Evolutionary conservation across 495 filamentous ascomycete genomes (phyloP), one percentile per base, ranked within the genome.

Genomic region (Oidiodendron maius): DNA sequence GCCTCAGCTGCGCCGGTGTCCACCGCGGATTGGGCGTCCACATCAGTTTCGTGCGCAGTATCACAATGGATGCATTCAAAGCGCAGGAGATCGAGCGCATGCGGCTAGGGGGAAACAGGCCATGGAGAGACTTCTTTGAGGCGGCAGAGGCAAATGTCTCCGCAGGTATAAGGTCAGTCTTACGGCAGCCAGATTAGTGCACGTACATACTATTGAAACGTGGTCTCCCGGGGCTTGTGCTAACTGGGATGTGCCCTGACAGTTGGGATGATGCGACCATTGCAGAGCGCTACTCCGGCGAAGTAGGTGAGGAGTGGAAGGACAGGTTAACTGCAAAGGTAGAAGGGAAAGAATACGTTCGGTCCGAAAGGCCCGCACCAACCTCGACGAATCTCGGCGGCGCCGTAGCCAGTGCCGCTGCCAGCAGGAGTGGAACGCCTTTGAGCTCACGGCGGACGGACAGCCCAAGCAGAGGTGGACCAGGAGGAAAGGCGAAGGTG

Each of bases 11-110:
- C 70, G 93, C 93, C 40, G 93, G 93, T 53, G 87, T 89, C 22
- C 93, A 98, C 71, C 86, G 93, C 56, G 87, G 89, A 2, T 78
- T 98, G 13, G 93, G 93, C 44, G 93, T 98, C 22, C 93, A 98
- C 72, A 95, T 98, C 61, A 96, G 89, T 61, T 98, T 98, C 69
- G 89, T 98, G 45, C 85, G 93, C 53, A 87, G 81, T 50, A 89
- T 97, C 54, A 94, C 87, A 39, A 98, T 98, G 93, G 93, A 98
- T 72, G 86, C 87, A 48, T 96, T 98, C 71, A 98, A 98, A 64
- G 77, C 78, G 53, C 71, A 72, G 48, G 90, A 95, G 62, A 87
- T 95, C 51, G 76, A 82, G 64, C 82, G 89, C 55, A 95, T 96
- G 90, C 76, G 86, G 21, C 66, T 80, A 11, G 90, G 90, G 17